Evolutionary conservation across 2,329 filamentous ascomycete species (phyloP).

Genomic region (Verticillium longisporum): DNA sequence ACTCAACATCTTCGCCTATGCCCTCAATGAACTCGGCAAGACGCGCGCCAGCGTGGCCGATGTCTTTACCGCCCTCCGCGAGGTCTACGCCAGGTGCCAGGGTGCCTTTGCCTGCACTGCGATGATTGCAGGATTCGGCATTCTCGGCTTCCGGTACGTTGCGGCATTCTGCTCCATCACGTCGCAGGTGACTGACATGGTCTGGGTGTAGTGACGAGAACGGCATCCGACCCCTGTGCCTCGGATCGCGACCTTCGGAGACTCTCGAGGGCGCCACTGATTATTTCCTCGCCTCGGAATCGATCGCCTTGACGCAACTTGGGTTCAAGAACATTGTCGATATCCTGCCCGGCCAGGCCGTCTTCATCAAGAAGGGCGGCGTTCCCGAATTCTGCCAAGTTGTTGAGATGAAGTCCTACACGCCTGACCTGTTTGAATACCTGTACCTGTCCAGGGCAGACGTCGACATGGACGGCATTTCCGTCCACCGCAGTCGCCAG

Average conservation of each 20-base stretch:
- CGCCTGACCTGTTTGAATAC: constrained; percentile 72
- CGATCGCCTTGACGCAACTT: constrained; percentile 73
- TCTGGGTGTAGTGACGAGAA: constrained; percentile 28
- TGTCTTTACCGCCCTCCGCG: constrained; percentile 63
- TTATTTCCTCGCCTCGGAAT: constrained; percentile 90
- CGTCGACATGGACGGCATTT: constrained; percentile 78
- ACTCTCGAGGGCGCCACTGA: constrained; percentile 60
- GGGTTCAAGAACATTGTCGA: constrained; percentile 72
- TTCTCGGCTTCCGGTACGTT: constrained; percentile 62
- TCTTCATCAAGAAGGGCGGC: constrained; percentile 75
- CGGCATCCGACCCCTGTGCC: constrained; percentile 74
- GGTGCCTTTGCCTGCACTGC: constrained; percentile 76
- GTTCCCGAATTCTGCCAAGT: constrained; percentile 71
- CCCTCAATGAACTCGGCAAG: constrained; percentile 73
- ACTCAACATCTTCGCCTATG: constrained; percentile 81
- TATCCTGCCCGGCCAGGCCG: constrained; percentile 76
- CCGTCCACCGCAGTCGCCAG: constrained; percentile 74
- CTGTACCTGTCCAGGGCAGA: constrained; percentile 51
- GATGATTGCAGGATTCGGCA: constrained; percentile 75
- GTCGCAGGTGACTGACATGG: constrained; percentile 6
- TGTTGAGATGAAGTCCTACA: constrained; percentile 59
- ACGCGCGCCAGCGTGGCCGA: constrained; percentile 72
- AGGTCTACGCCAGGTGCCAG: constrained; percentile 66
- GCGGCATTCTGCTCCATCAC: no score
- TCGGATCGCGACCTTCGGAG: constrained; percentile 66